Conservation (phyloP, 2,329 filamentous ascomycete species). For the Aspergillus transmontanensis region DNA sequence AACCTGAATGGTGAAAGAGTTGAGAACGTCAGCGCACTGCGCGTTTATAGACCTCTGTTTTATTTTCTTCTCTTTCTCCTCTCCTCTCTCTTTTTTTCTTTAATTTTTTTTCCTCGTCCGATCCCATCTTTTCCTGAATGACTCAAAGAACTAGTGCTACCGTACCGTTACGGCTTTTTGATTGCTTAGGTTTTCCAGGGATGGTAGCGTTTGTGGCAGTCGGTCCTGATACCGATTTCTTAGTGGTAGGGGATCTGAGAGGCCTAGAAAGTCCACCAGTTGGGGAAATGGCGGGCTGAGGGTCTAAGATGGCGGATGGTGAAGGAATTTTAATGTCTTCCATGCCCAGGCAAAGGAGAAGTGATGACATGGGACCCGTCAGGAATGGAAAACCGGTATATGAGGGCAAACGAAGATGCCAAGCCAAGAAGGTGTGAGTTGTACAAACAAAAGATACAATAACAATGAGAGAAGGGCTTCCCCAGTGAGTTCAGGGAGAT, state of each 20-base stretch:
- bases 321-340: constrained; percentile 64
- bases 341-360: constrained; percentile 43
- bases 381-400: neutral
- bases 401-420: neutral
- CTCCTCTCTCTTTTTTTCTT: neutral
- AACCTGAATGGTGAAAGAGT: constrained; percentile 54
- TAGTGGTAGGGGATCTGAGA: constrained; percentile 24
- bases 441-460: constrained; percentile 1
- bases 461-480: neutral
- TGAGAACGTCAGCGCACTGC: constrained; percentile 33
- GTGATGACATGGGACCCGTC: constrained; percentile 16
- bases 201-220: constrained; percentile 3
- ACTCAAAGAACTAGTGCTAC: constrained; percentile 18
- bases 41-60: constrained; percentile 13
- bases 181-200: constrained; percentile 66
- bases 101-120: constrained; percentile 4
- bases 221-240: constrained; percentile 20
- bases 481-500: neutral
- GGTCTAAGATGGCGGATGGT: constrained; percentile 56
- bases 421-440: neutral
- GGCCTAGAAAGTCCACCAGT: constrained; percentile 30
- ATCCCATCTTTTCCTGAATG: constrained; percentile 10
- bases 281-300: constrained; percentile 28
- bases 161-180: constrained; percentile 75
- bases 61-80: constrained; percentile 4